phyloP scores from a whole-genome alignment of 140 eudicot species.

The Stevia rebaudiana region DNA sequence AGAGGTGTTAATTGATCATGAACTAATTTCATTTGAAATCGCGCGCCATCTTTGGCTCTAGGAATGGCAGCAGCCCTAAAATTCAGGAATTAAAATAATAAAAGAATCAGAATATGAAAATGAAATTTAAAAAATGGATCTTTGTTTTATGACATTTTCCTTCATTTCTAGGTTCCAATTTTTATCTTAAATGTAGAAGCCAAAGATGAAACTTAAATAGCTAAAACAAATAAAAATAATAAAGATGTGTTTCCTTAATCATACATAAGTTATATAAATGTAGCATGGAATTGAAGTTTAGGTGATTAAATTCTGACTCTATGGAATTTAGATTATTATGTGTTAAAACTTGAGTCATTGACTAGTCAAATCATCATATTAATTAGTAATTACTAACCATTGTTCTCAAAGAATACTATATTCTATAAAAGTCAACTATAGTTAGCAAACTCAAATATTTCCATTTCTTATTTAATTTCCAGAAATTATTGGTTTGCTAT shows the following conservation, averaged over 20 bases:
- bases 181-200: background rate
- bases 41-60: conserved; percentile 63
- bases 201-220: background rate
- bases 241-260: background rate
- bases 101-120: conserved; percentile 9
- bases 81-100: conserved; percentile 4
- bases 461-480: background rate
- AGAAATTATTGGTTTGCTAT: background rate
- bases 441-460: background rate
- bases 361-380: background rate
- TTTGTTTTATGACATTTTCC: background rate
- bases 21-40: conserved; percentile 77
- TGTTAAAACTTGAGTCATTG: background rate
- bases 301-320: background rate
- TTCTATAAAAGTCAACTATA: background rate
- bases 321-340: background rate
- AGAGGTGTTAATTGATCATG: conserved; percentile 68
- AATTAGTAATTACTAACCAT: no score
- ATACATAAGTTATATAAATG: background rate
- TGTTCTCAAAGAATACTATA: background rate
- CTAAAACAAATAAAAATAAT: background rate
- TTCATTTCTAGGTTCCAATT: conserved; percentile 1
- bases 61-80: conserved; percentile 85
- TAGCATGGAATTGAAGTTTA: no score
- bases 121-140: background rate